Conservation (phyloP, 73 alveolate genomes). For the Paramecium tetraurelia region DNA sequence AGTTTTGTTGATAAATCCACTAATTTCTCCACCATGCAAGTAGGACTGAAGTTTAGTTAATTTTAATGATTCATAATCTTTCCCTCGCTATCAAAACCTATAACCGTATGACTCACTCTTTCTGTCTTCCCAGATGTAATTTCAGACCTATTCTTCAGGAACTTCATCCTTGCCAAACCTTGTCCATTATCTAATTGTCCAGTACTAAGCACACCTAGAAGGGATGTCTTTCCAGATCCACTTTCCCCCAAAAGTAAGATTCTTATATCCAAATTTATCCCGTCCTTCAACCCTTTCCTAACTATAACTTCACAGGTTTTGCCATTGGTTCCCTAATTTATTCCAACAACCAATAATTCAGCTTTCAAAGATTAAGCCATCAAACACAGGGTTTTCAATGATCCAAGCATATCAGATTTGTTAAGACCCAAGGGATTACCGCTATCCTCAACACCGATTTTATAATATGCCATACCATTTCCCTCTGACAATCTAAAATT, state of each 20-base stretch:
- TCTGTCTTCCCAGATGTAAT: slow-evolving; percentile 86
- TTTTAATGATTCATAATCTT: slow-evolving; percentile 78
- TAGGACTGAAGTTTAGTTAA: slow-evolving; percentile 7
- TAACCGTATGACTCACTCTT: slow-evolving; percentile 82
- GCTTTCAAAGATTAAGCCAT: slow-evolving; percentile 85
- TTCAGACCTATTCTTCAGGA: slow-evolving; percentile 88
- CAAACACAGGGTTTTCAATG: slow-evolving; percentile 78
- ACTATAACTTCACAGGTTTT: slow-evolving; percentile 89
- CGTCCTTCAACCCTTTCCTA: slow-evolving; percentile 76
- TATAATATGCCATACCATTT: slow-evolving; percentile 88
- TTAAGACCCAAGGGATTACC: slow-evolving; percentile 93
- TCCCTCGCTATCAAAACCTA: slow-evolving; percentile 95
- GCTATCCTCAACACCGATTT: slow-evolving; percentile 95
- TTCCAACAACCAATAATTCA: slow-evolving; percentile 68
- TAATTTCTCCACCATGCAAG: background rate
- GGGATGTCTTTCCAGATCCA: slow-evolving; percentile 84
- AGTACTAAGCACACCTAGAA: slow-evolving; percentile 87
- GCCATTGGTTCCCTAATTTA: slow-evolving; percentile 79
- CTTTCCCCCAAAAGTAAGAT: slow-evolving; percentile 86
- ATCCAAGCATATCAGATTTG: slow-evolving; percentile 84
- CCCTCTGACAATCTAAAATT: slow-evolving; percentile 93
- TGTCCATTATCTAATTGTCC: slow-evolving; percentile 90
- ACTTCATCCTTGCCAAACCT: slow-evolving; percentile 88
- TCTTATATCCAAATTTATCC: slow-evolving; percentile 83
- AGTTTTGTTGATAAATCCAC: background rate